phyloP scores from a whole-genome alignment of 345 rosid species.

The Capsella bursapastoris region DNA sequence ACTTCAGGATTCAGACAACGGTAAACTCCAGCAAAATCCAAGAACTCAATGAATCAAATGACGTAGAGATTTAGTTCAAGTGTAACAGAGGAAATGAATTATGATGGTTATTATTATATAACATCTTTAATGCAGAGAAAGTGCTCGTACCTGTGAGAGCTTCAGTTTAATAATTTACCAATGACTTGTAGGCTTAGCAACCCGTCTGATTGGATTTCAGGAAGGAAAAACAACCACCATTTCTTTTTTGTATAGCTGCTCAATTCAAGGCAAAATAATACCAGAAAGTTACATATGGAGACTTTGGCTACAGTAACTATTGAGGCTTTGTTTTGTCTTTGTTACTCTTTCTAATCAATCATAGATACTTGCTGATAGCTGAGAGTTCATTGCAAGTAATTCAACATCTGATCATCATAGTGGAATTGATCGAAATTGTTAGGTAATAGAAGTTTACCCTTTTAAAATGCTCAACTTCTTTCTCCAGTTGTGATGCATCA shows the following conservation, averaged over 20 bases:
- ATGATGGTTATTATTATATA: background rate
- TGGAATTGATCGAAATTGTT: background rate
- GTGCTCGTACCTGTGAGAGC: background rate
- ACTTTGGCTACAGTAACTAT: background rate
- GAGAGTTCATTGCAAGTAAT: background rate
- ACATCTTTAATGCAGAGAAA: background rate
- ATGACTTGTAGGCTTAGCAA: background rate
- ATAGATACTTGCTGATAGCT: background rate
- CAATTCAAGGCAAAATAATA: constrained; percentile 15
- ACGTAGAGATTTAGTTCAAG: background rate
- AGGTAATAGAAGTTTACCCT: constrained; percentile 43
- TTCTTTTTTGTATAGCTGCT: constrained; percentile 54
- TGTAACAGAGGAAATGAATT: background rate
- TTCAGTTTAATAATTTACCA: background rate
- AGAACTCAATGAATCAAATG: background rate
- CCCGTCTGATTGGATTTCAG: constrained; percentile 32
- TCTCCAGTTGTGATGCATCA: constrained; percentile 31
- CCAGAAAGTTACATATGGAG: background rate
- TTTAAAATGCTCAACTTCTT: constrained; percentile 53
- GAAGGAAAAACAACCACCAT: constrained; percentile 45
- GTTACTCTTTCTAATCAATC: constrained; percentile 8
- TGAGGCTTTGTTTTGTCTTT: background rate
- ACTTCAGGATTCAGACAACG: constrained; percentile 5
- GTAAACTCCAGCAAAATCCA: background rate
- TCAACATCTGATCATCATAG: constrained; percentile 1